A percentile compares a stretch with the other conserved stretches of the same genome.
Evolutionary conservation across 2,329 filamentous ascomycete genomes (phyloP).

Genomic region (Penicillium palitans): DNA sequence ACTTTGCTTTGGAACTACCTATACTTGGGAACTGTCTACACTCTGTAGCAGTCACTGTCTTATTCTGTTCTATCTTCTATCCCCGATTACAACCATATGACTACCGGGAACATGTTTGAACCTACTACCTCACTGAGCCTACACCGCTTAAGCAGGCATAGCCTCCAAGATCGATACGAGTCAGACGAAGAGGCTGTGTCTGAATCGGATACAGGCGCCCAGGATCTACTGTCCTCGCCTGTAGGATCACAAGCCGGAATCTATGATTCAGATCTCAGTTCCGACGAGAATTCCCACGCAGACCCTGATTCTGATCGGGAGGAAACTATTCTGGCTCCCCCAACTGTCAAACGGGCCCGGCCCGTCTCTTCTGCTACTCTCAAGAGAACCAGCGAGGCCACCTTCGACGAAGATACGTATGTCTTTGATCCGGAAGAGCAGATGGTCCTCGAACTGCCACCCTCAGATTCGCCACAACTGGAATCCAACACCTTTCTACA

Average conservation of each 20-base stretch:
- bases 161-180: slow-evolving; percentile 37
- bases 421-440: slow-evolving; percentile 37
- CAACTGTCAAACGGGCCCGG: slow-evolving; percentile 27
- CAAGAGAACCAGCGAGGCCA: slow-evolving; percentile 35
- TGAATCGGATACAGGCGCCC: slow-evolving; percentile 37
- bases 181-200: slow-evolving; percentile 43
- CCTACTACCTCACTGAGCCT: slow-evolving; percentile 29
- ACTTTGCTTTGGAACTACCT: not conserved
- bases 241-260: slow-evolving; percentile 25
- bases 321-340: slow-evolving; percentile 23
- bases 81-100: not conserved
- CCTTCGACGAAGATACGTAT: slow-evolving; percentile 33
- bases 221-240: slow-evolving; percentile 36
- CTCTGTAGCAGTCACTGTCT: slow-evolving; percentile 2
- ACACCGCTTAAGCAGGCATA: slow-evolving; percentile 34
- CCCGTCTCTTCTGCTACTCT: slow-evolving; percentile 39
- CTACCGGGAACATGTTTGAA: slow-evolving; percentile 30
- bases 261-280: slow-evolving; percentile 35
- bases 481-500: slow-evolving; percentile 33
- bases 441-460: slow-evolving; percentile 36
- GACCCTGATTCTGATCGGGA: slow-evolving; percentile 24
- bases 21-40: slow-evolving; percentile 7
- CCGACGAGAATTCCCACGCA: slow-evolving; percentile 29
- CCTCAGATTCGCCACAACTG: slow-evolving; percentile 31
- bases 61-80: not conserved